Evolutionary conservation across 2,329 filamentous ascomycete species (phyloP), one percentile per base, ranked within the genome.

Genomic region (Epichloe aotearoae): DNA sequence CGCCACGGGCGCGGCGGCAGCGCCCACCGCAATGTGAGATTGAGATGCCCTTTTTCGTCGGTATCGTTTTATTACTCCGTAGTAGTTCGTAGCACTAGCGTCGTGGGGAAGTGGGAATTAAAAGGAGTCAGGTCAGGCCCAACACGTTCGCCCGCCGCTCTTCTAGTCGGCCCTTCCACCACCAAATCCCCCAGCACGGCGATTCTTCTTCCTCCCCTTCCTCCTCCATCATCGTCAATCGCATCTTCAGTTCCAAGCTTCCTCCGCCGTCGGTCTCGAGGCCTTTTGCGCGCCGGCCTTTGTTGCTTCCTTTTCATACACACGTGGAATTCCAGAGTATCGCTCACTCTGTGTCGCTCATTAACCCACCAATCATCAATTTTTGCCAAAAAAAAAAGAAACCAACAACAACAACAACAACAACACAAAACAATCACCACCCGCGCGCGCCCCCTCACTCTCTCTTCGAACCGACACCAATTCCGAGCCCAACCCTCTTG

Each of bases 271-370:
- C 26, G 6, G 19, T 37, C 38, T 43, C 39, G 38, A 39, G 42
- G 47, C 44, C 47, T 36, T 52, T 47, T 47, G 38, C 47, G 26
- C 43, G 38, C 43, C 43, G 51, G 50, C 39, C 43, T 43, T 30
- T 19, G 46, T 47, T 30, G n/a, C 10, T 23, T 23, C 37, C 26
- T 34, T 49, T 34, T 49, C 51, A 47, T 51, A 55, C 51, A 44
- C 52, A 44, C 52, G 41, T n/a, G 2, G 43, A n/a, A 48, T 45
- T 44, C 34, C 50, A 62, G 59, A 60, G 59, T 61, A 57, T 58
- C 56, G 44, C 50, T 58, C 41, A 57, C 58, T 62, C 47, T 44
- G 51, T 47, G 47, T 38, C 50, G 50, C 41, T 52, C 50, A 14
- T 49, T 52, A 30, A 30, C 26, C 30, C 34, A 40, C 44, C 23